These are phyloP conservation scores for Ballota nigra DNA, from an alignment of 257 asterid species.

Conservation along the genomic window DNA sequence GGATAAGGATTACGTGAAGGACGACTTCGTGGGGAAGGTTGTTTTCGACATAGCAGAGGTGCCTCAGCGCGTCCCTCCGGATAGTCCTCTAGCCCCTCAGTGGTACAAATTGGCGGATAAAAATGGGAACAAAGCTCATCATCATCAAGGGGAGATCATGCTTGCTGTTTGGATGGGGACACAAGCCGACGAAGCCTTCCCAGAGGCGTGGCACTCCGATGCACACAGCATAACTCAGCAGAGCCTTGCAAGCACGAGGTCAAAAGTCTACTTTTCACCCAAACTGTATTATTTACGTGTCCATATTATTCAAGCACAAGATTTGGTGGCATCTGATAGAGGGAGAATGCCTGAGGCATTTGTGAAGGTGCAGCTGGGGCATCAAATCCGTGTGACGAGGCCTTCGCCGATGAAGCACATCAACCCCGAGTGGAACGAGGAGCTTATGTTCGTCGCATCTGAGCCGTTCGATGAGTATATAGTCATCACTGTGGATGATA, in stretches of 20 bases:
- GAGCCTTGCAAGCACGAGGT: constrained; percentile 55
- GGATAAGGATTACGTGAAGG: constrained; percentile 74
- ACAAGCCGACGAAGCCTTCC: constrained; percentile 89
- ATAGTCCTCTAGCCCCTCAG: constrained; percentile 92
- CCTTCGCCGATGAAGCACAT: constrained; percentile 51
- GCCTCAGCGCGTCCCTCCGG: constrained; percentile 85
- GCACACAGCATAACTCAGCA: constrained; percentile 72
- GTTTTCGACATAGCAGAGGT: constrained; percentile 63
- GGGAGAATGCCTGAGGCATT: constrained; percentile 49
- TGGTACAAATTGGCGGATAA: constrained; percentile 77
- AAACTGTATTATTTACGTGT: constrained; percentile 67
- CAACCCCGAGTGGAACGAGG: constrained; percentile 89
- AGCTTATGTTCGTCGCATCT: constrained; percentile 75
- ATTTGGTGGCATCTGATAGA: constrained; percentile 62
- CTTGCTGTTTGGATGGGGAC: constrained; percentile 98
- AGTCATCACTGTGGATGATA: constrained; percentile 59
- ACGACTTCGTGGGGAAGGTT: constrained; percentile 77
- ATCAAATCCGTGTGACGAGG: constrained; percentile 57
- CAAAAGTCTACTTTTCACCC: constrained; percentile 84
- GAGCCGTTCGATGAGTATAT: constrained; percentile 91
- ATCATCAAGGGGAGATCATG: constrained; percentile 65
- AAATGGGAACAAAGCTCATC: constrained; percentile 45
- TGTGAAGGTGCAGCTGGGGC: constrained; percentile 69
- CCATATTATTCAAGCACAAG: constrained; percentile 80
- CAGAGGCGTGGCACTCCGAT: constrained; percentile 92